Conservation (phyloP, 1,284 basidiomycete genomes). For the Sanghuangporus sanghuang region DNA sequence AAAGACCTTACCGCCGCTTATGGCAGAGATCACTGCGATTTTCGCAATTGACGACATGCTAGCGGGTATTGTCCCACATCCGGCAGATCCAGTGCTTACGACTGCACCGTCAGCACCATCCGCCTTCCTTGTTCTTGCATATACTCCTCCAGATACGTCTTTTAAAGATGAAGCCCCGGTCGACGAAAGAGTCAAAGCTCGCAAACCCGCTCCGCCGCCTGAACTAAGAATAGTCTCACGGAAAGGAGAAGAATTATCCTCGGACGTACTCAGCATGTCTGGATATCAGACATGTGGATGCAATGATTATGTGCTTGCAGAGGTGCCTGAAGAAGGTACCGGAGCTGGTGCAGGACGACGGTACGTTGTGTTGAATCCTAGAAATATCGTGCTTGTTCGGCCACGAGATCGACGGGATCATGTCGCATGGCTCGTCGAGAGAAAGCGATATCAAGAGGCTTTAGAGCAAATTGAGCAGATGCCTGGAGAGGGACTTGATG, state of each 20-base stretch:
- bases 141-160: constrained; percentile 65
- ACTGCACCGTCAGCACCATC: constrained; percentile 38
- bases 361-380: constrained; percentile 84
- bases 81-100: constrained; percentile 26
- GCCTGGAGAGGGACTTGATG: constrained; percentile 46
- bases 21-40: constrained; percentile 86
- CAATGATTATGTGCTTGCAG: constrained; percentile 83
- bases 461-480: constrained; percentile 74
- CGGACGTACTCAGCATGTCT: constrained; percentile 79
- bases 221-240: constrained; percentile 91
- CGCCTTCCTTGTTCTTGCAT: constrained; percentile 83
- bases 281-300: constrained; percentile 85
- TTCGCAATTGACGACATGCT: constrained; percentile 97
- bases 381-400: constrained; percentile 81
- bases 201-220: constrained; percentile 81
- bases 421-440: constrained; percentile 89
- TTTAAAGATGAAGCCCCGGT: constrained; percentile 65
- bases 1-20: constrained; percentile 41
- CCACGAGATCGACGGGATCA: constrained; percentile 89
- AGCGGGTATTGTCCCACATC: constrained; percentile 83
- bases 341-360: constrained; percentile 29
- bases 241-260: constrained; percentile 83
- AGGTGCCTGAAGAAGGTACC: constrained; percentile 30
- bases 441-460: constrained; percentile 84
- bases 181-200: constrained; percentile 66